Percentiles rank a stretch among this genome's conserved stretches.
phyloP scores from a whole-genome alignment of 108 stramenopile species.

The Mayamaea pseudoterrestris region DNA sequence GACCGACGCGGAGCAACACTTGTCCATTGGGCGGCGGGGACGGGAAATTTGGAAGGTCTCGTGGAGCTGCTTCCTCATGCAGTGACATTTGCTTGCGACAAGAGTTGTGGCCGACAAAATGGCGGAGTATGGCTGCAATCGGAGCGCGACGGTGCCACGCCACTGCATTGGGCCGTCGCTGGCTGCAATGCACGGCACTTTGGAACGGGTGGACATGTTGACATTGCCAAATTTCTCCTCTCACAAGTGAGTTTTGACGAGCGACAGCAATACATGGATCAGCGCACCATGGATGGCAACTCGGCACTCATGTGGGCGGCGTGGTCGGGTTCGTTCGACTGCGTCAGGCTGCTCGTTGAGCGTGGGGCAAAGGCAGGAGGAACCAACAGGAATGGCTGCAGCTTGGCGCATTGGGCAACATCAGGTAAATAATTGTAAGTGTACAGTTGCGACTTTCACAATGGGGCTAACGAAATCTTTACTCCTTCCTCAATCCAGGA shows the following conservation, averaged over 20 bases:
- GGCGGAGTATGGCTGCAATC: slow-evolving; percentile 11
- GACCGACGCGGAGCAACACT: slow-evolving; percentile 56
- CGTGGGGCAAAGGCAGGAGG: slow-evolving; percentile 41
- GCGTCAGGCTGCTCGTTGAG: slow-evolving; percentile 54
- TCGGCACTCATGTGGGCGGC: slow-evolving; percentile 77
- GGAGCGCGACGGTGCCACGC: slow-evolving; percentile 64
- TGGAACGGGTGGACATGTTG: slow-evolving; percentile 53
- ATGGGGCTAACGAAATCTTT: slow-evolving; percentile 10
- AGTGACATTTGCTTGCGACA: too few relatives aligned
- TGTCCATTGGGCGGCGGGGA: slow-evolving; percentile 73
- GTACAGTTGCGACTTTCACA: not conserved
- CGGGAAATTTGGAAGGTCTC: slow-evolving; percentile 48
- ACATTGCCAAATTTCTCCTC: slow-evolving; percentile 36
- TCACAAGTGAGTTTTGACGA: slow-evolving; percentile 10
- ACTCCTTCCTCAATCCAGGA: too few relatives aligned
- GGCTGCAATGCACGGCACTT: slow-evolving; percentile 65
- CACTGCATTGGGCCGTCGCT: slow-evolving; percentile 72
- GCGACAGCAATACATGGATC: slow-evolving; percentile 33
- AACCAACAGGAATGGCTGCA: slow-evolving; percentile 67
- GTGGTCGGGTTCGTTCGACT: slow-evolving; percentile 63
- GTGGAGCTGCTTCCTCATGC: slow-evolving; percentile 23
- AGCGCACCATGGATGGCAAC: slow-evolving; percentile 67
- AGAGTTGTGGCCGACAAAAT: too few relatives aligned
- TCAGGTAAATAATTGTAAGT: slow-evolving; percentile 16
- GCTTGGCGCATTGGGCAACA: slow-evolving; percentile 70